Conservation (phyloP, 2,329 filamentous ascomycete species). For the Ophiocordyceps sinensis region DNA sequence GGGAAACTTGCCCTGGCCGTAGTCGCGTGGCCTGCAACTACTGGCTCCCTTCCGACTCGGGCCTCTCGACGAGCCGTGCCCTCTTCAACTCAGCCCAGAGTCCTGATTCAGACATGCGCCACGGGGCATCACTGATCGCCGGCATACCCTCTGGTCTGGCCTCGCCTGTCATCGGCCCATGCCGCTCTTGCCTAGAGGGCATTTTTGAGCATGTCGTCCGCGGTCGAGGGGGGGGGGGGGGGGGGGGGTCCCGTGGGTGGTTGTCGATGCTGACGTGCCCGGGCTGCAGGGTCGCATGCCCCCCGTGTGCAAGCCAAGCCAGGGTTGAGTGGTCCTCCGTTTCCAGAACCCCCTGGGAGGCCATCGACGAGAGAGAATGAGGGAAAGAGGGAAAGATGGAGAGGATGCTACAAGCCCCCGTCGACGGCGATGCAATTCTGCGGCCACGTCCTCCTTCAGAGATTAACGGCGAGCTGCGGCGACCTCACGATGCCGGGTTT, state of each 20-base stretch:
- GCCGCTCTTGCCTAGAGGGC: neutral
- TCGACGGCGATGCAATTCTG: no score
- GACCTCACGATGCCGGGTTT: neutral
- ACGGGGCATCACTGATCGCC: neutral
- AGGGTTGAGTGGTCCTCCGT: neutral
- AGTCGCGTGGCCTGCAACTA: constrained; percentile 1
- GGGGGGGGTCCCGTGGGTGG: neutral
- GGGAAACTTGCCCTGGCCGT: neutral
- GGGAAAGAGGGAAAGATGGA: no score
- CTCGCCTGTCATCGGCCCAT: neutral
- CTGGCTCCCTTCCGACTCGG: constrained; percentile 1
- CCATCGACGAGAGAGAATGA: no score
- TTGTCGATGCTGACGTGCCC: neutral
- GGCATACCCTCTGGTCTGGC: neutral
- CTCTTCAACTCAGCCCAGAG: neutral
- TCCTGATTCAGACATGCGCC: neutral
- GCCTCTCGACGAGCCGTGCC: neutral
- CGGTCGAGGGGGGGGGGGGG: neutral
- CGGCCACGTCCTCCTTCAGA: no score
- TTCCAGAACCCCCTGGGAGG: neutral
- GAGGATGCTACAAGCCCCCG: no score
- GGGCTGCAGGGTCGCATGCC: neutral
- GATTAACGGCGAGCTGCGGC: neutral
- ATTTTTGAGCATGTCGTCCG: no score
- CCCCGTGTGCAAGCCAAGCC: no score